A percentile compares a stretch with the other conserved stretches of the same genome.
These are phyloP conservation scores for Rhododendron molle DNA, from an alignment of 148 eudicot species.

Conservation along the genomic window DNA sequence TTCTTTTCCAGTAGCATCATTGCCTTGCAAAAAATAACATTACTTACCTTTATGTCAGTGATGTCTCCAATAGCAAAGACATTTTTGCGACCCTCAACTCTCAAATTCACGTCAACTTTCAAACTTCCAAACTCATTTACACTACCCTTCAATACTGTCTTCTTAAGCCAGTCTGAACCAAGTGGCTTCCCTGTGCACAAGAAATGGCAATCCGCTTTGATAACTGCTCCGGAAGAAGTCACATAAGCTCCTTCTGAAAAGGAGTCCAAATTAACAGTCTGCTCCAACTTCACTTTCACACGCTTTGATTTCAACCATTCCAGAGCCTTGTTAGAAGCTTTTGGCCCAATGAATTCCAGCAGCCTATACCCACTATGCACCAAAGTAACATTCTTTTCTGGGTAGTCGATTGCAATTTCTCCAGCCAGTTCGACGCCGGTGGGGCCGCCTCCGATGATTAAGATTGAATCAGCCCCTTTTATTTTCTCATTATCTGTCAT, in stretches of 20 bases:
- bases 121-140: constrained; percentile 43
- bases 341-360: constrained; percentile 51
- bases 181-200: constrained; percentile 49
- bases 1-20: not conserved
- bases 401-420: constrained; percentile 49
- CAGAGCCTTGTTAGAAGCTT: constrained; percentile 50
- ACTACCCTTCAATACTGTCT: constrained; percentile 33
- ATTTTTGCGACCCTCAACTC: constrained; percentile 49
- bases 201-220: constrained; percentile 54
- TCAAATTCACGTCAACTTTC: constrained; percentile 47
- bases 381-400: constrained; percentile 50
- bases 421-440: constrained; percentile 66
- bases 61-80: constrained; percentile 61
- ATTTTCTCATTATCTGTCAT: constrained; percentile 50
- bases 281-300: constrained; percentile 49
- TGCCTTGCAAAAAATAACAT: not conserved
- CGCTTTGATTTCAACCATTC: constrained; percentile 46
- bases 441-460: constrained; percentile 67
- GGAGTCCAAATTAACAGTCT: constrained; percentile 32
- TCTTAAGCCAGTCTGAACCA: constrained; percentile 46
- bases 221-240: constrained; percentile 46
- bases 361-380: constrained; percentile 49
- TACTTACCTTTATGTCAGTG: constrained; percentile 44
- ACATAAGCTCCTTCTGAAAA: constrained; percentile 27
- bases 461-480: constrained; percentile 32